These are phyloP conservation scores for Scedosporium dehoogii DNA, from an alignment of 2,329 filamentous ascomycete species.

Conservation along the genomic window DNA sequence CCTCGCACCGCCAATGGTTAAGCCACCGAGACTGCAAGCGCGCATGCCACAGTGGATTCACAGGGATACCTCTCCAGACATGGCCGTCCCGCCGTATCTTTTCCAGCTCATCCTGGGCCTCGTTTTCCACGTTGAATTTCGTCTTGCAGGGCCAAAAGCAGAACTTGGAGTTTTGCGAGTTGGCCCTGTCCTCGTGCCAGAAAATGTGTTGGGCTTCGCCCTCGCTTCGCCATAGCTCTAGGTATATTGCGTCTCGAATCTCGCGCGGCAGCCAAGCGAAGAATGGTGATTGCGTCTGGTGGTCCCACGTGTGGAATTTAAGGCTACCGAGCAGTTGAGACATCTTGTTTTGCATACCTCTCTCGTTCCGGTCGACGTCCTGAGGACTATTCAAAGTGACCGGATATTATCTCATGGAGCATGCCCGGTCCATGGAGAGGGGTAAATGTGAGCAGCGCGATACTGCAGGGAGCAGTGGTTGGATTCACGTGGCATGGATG, in stretches of 20 bases:
- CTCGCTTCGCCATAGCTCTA: constrained; percentile 4
- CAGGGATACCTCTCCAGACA: constrained; percentile 4
- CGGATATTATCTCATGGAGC: no score
- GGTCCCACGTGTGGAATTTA: background rate
- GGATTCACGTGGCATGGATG: no score
- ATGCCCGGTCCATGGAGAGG: no score
- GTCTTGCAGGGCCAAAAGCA: constrained; percentile 7
- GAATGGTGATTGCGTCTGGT: constrained; percentile 5
- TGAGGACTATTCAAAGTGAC: background rate
- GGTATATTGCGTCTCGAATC: constrained; percentile 6
- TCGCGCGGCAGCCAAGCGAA: constrained; percentile 2
- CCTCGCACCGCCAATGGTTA: constrained; percentile 13
- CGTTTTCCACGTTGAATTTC: constrained; percentile 3
- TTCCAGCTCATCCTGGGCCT: constrained; percentile 10
- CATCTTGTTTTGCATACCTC: background rate
- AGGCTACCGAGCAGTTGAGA: background rate
- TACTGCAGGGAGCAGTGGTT: no score
- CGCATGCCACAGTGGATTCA: constrained; percentile 9
- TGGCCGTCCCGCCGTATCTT: constrained; percentile 6
- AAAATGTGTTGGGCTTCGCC: constrained; percentile 7
- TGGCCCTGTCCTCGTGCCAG: background rate
- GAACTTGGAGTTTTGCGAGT: background rate
- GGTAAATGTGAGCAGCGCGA: no score
- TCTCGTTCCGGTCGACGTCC: background rate
- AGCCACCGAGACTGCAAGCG: constrained; percentile 11